Percentiles rank a stretch among this genome's conserved stretches.
These are phyloP conservation scores for Gilbertella persicaria DNA, from an alignment of 371 early-diverging fungal species.

Conservation along the genomic window DNA sequence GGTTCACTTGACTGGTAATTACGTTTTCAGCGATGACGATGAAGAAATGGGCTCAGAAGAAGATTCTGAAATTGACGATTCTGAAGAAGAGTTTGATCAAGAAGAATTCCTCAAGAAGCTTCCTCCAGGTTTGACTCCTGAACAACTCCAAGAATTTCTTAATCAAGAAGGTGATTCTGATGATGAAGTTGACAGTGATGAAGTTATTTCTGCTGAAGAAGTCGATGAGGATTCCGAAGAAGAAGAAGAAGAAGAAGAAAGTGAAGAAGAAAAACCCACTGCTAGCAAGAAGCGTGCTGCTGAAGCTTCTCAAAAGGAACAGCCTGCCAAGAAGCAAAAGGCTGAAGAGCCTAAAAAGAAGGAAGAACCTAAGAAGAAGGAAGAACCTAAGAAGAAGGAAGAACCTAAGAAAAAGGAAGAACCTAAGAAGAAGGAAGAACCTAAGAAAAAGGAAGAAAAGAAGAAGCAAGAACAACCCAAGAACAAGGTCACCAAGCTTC, in stretches of 20 bases:
- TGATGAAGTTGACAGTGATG: constrained; percentile 38
- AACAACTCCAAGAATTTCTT: constrained; percentile 13
- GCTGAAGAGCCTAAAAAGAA: constrained; percentile 38
- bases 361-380: constrained; percentile 48
- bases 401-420: constrained; percentile 46
- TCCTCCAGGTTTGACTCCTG: constrained; percentile 8
- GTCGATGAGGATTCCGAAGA: constrained; percentile 30
- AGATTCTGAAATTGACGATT: constrained; percentile 16
- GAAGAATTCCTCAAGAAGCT: constrained; percentile 34
- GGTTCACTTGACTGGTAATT: constrained; percentile 79
- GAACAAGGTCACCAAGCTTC: constrained; percentile 52
- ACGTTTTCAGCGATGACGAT: constrained; percentile 50
- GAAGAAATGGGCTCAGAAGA: constrained; percentile 41
- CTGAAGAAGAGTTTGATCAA: constrained; percentile 44
- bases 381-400: constrained; percentile 40
- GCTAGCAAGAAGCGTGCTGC: constrained; percentile 41
- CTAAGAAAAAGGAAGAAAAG: constrained; percentile 40
- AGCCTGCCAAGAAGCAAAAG: constrained; percentile 41
- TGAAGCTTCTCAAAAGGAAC: constrained; percentile 33
- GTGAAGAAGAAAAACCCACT: constrained; percentile 34
- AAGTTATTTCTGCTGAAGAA: constrained; percentile 45
- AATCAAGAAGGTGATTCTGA: constrained; percentile 37
- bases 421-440: constrained; percentile 33
- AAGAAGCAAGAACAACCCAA: too few relatives aligned
- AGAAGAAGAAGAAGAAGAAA: constrained; percentile 34